A percentile compares a stretch with the other conserved stretches of the same genome.
Conservation (phyloP, 176 grass and related monocot genomes). For the Rhynchospora tenuis region DNA sequence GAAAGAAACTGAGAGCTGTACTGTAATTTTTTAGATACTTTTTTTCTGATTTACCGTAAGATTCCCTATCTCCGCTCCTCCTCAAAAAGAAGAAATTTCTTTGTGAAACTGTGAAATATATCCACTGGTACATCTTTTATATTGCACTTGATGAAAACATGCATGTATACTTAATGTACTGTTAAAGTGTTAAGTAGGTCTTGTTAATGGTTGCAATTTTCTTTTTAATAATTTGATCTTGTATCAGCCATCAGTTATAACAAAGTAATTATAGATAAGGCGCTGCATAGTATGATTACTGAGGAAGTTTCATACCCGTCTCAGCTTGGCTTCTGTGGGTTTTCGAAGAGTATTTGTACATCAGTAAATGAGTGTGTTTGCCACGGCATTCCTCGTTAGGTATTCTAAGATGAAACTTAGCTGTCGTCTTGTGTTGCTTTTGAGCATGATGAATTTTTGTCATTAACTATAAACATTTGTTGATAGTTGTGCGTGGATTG, state of each 20-base stretch:
- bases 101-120: neutral
- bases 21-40: no score
- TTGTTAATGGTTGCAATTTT: neutral
- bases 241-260: constrained; percentile 59
- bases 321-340: constrained; percentile 55
- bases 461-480: neutral
- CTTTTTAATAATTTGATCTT: neutral
- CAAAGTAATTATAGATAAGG: constrained; percentile 62
- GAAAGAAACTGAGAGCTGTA: no score
- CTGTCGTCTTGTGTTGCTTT: neutral
- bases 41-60: no score
- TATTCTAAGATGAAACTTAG: constrained; percentile 33
- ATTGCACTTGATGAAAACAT: neutral
- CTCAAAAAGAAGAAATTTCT: neutral
- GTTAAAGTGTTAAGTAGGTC: neutral
- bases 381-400: constrained; percentile 72
- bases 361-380: constrained; percentile 88
- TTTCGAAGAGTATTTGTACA: constrained; percentile 74
- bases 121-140: neutral
- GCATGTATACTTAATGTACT: neutral
- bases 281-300: constrained; percentile 68
- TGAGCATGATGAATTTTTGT: neutral
- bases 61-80: no score
- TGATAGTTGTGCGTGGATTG: neutral
- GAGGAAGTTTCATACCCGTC: constrained; percentile 80